Conservation (phyloP, 1,284 basidiomycete genomes). For the Malassezia psittaci region DNA sequence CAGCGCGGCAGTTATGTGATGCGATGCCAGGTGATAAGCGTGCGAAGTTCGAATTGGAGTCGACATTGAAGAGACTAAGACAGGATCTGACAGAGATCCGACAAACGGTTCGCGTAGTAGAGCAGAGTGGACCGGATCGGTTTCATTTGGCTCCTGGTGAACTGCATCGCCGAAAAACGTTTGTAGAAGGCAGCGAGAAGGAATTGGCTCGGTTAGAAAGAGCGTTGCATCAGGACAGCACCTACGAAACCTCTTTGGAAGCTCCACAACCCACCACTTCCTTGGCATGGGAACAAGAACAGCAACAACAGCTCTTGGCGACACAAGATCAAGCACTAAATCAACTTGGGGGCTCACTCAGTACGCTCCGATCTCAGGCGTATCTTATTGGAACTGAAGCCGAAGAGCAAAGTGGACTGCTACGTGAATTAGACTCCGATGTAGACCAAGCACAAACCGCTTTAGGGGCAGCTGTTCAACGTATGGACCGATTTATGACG, state of each 20-base stretch:
- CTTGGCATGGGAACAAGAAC: constrained; percentile 43
- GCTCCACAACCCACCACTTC: constrained; percentile 3
- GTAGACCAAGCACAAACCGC: constrained; percentile 35
- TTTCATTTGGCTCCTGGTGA: constrained; percentile 35
- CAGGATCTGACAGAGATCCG: constrained; percentile 40
- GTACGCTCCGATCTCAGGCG: constrained; percentile 34
- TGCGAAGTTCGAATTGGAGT: constrained; percentile 22
- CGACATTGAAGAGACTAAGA: constrained; percentile 30
- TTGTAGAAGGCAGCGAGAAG: constrained; percentile 27
- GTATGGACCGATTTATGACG: constrained; percentile 40
- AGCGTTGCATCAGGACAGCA: background rate
- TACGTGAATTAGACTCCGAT: constrained; percentile 38
- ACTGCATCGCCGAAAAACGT: constrained; percentile 23
- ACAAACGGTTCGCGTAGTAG: constrained; percentile 35
- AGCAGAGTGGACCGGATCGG: constrained; percentile 33
- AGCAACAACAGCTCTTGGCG: constrained; percentile 32
- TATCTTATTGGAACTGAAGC: constrained; percentile 41
- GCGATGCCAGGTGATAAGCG: constrained; percentile 7
- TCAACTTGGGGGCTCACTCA: constrained; percentile 34
- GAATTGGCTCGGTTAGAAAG: constrained; percentile 18
- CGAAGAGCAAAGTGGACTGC: constrained; percentile 40
- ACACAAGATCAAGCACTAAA: constrained; percentile 42
- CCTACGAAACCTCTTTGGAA: background rate
- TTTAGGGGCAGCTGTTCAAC: constrained; percentile 30
- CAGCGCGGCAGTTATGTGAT: background rate